These are phyloP conservation scores for Clitopilus hobsonii DNA, from an alignment of 768 basidiomycete genomes.

Conservation along the genomic window DNA sequence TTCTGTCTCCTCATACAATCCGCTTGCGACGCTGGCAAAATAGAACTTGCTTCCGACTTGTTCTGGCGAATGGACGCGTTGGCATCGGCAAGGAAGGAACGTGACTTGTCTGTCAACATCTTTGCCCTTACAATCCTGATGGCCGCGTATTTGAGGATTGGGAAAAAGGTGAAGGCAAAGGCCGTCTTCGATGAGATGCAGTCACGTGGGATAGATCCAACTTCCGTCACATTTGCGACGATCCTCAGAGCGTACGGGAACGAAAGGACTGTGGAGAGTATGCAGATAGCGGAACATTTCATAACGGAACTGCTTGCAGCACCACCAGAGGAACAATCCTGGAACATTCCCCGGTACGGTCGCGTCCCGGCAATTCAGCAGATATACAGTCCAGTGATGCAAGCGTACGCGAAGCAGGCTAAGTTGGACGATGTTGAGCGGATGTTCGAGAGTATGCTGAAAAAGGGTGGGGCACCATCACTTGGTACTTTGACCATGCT, in stretches of 20 bases:
- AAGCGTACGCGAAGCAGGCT: slow-evolving; percentile 38
- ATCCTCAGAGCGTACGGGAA: slow-evolving; percentile 62
- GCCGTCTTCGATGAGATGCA: slow-evolving; percentile 71
- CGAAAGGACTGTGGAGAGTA: slow-evolving; percentile 40
- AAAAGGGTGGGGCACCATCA: slow-evolving; percentile 51
- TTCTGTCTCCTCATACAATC: slow-evolving; percentile 78
- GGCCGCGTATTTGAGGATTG: slow-evolving; percentile 59
- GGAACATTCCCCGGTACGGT: slow-evolving; percentile 34
- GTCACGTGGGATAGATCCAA: slow-evolving; percentile 58
- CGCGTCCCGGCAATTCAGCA: slow-evolving; percentile 42
- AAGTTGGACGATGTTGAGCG: slow-evolving; percentile 51
- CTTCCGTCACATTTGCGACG: slow-evolving; percentile 60
- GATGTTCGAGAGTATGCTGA: slow-evolving; percentile 46
- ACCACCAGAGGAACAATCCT: slow-evolving; percentile 27
- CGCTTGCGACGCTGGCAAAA: slow-evolving; percentile 67
- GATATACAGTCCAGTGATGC: slow-evolving; percentile 60
- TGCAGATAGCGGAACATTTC: slow-evolving; percentile 64
- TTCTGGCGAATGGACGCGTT: slow-evolving; percentile 62
- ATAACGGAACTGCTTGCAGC: slow-evolving; percentile 42
- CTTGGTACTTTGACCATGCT: slow-evolving; percentile 59
- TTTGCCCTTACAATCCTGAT: slow-evolving; percentile 74
- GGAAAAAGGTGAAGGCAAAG: slow-evolving; percentile 51
- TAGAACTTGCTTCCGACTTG: slow-evolving; percentile 62
- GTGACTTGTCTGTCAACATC: slow-evolving; percentile 40
- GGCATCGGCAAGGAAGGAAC: slow-evolving; percentile 25